Conservation (phyloP, 2,329 filamentous ascomycete genomes). For the Arthroderma sp. region DNA sequence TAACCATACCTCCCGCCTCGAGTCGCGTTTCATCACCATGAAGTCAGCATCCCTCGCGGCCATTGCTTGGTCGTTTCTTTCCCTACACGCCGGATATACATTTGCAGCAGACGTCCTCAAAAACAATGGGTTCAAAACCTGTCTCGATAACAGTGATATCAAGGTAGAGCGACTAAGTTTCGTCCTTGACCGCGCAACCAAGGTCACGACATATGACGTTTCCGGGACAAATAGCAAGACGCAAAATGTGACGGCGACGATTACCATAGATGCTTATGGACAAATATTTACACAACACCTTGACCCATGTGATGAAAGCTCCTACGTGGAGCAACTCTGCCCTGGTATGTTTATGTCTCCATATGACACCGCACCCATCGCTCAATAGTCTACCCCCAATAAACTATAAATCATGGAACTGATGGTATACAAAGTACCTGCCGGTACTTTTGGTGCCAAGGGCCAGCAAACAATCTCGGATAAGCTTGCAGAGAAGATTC, state of each 20-base stretch:
- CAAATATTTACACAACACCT: conserved; percentile 65
- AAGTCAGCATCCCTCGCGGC: neutral
- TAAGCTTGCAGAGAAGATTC: conserved; percentile 62
- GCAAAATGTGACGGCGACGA: conserved; percentile 67
- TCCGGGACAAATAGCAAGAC: conserved; percentile 59
- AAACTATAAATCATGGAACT: neutral
- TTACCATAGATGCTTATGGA: conserved; percentile 77
- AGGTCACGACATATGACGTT: conserved; percentile 68
- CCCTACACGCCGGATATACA: neutral
- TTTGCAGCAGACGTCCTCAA: conserved; percentile 53
- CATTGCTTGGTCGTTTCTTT: neutral
- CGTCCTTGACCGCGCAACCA: conserved; percentile 62
- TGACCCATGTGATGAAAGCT: conserved; percentile 62
- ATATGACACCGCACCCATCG: neutral
- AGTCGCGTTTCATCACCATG: neutral
- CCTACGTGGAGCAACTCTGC: conserved; percentile 62
- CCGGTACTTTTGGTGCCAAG: conserved; percentile 58
- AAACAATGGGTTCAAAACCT: conserved; percentile 69
- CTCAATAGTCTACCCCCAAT: neutral
- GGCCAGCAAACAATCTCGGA: conserved; percentile 62
- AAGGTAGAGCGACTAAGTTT: conserved; percentile 64
- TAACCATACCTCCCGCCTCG: neutral
- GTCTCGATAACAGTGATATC: conserved; percentile 47
- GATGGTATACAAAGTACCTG: conserved; percentile 34
- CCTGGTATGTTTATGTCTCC: conserved; percentile 48